Base-by-base conservation (phyloP, 179 eudicot species). In the Carnegiea gigantea region DNA sequence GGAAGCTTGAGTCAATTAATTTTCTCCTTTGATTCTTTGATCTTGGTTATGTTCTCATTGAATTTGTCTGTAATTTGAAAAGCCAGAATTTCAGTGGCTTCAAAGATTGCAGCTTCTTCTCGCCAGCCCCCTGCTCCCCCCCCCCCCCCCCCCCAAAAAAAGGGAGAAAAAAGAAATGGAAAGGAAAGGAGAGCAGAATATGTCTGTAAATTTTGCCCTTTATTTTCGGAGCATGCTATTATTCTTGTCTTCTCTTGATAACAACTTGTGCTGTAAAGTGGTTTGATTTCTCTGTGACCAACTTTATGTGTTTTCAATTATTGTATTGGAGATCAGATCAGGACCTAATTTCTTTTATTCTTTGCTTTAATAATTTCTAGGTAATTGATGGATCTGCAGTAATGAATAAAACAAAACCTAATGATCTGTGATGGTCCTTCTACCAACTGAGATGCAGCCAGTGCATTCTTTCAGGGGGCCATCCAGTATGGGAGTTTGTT, bases 231-330 rank as follows among this genome's bases (percentile, higher is more conserved):
- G 3, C 74, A 26, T 80, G 68, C 9, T 81, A 65, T 67, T 78
- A 83, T 87, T 86, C 84, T 83, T 78, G 87, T 82, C 87, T 83
- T 85, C 78, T 80, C 77, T 77, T 53, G 80, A 80, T 82, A 17
- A 81, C 53, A 73, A 78, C 57, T 77, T 85, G 80, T 81, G 86
- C 87, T 85, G 90, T 83, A 83, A 90, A 87, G 88, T 80, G 75
- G 60, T 77, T 77, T 70, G 84, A 79, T 79, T 79, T 80, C 79
- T 77, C 82, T 81, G 68, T 62, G 68, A 59, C 75, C 82, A 57
- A 57, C 79, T 76, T 80, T 83, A 60, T 81, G 77, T 85, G 43
- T 62, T 83, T 49, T 80, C 62, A 73, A 77, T 83, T 73, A 86
- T 83, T 86, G 84, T 80, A 76, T 83, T 80, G 40, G 75, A 75